Base-by-base conservation (phyloP, 257 asterid species). In the Rauvolfia tetraphylla region DNA sequence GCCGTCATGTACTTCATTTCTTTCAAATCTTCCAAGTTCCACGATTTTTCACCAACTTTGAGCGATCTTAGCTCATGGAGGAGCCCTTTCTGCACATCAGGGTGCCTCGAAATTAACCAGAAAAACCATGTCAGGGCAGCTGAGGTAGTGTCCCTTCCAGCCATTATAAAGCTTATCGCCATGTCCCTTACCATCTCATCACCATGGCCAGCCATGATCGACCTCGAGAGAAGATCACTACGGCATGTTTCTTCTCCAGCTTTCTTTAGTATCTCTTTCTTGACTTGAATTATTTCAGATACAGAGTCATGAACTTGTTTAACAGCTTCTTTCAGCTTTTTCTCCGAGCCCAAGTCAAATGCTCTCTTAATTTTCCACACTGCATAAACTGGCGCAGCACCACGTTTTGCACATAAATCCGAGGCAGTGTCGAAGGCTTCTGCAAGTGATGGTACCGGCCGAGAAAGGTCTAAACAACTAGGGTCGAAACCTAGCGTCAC, bases 151-250 rank as follows among this genome's bases (percentile, higher is more conserved):
- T n/a, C n/a, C n/a, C n/a, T n/a, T n/a, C n/a, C n/a, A n/a, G n/a
- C n/a, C n/a, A n/a, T n/a, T n/a, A n/a, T n/a, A n/a, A n/a, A n/a
- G n/a, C n/a, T n/a, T n/a, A n/a, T n/a, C n/a, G n/a, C n/a, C n/a
- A n/a, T n/a, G n/a, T n/a, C n/a, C n/a, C n/a, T 72, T 8, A 88
- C 84, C 83, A 39, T 84, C 91, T n/a, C n/a, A 13, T 86, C 90
- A 1, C 78, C 78, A 1, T 80, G 79, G 8, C 89, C 88, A 0
- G 88, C 81, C 18, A 68, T 73, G 51, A 89, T n/a, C 57, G 86
- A 89, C 68, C 92, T 75, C 0, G 94, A 87, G 12, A 89, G 22
- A 0, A 89, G 51, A 75, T 89, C 93, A 53, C 72, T 83, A 1
- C n/a, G n/a, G n/a, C n/a, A n/a, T n/a, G n/a, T 86, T 61, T 31